phyloP scores from a whole-genome alignment of 345 rosid genomes.

The Populus tremula region DNA sequence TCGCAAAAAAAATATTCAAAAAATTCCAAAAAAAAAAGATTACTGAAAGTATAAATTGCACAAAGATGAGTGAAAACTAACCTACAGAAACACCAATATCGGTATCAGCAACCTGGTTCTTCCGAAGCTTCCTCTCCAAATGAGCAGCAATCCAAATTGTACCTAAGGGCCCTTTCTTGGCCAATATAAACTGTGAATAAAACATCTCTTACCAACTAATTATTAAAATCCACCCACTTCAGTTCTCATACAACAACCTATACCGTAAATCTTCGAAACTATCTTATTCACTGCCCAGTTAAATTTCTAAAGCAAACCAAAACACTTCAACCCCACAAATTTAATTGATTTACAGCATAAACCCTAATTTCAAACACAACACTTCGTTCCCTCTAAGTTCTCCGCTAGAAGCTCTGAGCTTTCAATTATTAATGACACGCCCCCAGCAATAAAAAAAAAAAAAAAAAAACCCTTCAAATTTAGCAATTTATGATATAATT shows the following conservation, averaged over 20 bases:
- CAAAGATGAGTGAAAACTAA: constrained; percentile 31
- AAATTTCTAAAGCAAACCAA: constrained; percentile 20
- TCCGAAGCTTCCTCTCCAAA: constrained; percentile 98
- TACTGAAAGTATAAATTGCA: too few species aligned
- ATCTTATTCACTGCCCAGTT: background rate
- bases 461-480: background rate
- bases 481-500: background rate
- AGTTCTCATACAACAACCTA: background rate
- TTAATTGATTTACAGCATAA: constrained; percentile 4
- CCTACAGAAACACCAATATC: constrained; percentile 98
- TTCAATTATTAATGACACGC: background rate
- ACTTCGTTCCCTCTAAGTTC: background rate
- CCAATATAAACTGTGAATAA: constrained; percentile 98
- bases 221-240: background rate
- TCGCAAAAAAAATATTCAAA: background rate
- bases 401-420: background rate
- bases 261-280: background rate
- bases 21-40: background rate
- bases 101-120: constrained; percentile 99
- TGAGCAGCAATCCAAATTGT: constrained; percentile 99
- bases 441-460: too few species aligned
- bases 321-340: constrained; percentile 12
- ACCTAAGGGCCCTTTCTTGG: constrained; percentile 99
- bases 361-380: constrained; percentile 8
- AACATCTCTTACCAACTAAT: constrained; percentile 54